Percentiles rank a stretch among this genome's conserved stretches.
These are phyloP conservation scores for Cylindrotheca closterium DNA, from an alignment of 108 stramenopile species.

Conservation along the genomic window DNA sequence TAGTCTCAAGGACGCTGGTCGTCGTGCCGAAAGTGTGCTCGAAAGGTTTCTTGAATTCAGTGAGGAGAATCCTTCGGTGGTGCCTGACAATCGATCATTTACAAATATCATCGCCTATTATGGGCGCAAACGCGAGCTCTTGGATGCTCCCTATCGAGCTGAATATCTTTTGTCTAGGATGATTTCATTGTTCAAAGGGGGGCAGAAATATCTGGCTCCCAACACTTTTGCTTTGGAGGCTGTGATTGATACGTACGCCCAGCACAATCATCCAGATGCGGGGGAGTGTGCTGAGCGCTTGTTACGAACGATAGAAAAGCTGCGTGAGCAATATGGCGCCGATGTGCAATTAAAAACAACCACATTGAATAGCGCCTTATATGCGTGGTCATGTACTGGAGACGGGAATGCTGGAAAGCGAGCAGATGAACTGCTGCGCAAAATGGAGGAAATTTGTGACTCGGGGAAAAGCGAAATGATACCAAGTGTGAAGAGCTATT, in stretches of 20 bases:
- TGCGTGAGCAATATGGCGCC: conserved; percentile 33
- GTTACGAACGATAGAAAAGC: conserved; percentile 42
- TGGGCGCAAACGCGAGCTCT: conserved; percentile 31
- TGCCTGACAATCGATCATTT: conserved; percentile 66
- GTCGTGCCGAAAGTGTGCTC: conserved; percentile 55
- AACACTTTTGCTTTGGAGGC: conserved; percentile 56
- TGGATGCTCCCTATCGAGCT: conserved; percentile 51
- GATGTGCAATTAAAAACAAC: conserved; percentile 53
- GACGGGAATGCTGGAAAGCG: conserved; percentile 50
- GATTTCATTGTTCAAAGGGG: conserved; percentile 46
- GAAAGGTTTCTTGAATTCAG: conserved; percentile 58
- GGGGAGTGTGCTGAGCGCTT: conserved; percentile 59
- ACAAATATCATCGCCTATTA: conserved; percentile 67
- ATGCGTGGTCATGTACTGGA: conserved; percentile 58
- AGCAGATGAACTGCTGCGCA: conserved; percentile 42
- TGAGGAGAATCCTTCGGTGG: conserved; percentile 53
- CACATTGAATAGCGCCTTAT: conserved; percentile 49
- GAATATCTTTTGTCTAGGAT: conserved; percentile 39
- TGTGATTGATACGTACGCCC: conserved; percentile 66
- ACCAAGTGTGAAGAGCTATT: conserved; percentile 56
- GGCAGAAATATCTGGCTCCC: conserved; percentile 51
- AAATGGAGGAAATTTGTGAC: conserved; percentile 52
- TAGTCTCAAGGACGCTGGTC: conserved; percentile 46
- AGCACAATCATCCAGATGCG: conserved; percentile 53
- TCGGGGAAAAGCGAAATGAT: conserved; percentile 29